Conservation (phyloP, 2,329 filamentous ascomycete genomes). For the Rutstroemia sp. region DNA sequence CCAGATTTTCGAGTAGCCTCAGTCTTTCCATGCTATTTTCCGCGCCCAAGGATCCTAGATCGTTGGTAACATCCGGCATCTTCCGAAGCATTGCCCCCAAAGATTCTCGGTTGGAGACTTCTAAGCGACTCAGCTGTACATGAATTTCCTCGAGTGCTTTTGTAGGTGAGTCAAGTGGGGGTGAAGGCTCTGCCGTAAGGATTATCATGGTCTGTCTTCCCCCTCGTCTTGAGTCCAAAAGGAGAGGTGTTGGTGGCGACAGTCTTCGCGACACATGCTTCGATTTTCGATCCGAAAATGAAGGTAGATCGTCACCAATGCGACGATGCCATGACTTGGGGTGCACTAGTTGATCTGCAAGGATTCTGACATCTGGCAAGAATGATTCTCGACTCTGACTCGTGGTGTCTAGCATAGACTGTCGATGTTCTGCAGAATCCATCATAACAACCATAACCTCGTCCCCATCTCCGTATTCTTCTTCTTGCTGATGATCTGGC, state of each 20-base stretch:
- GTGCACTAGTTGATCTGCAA: neutral
- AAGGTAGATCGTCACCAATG: constrained; percentile 50
- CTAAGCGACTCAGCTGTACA: constrained; percentile 26
- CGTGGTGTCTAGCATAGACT: constrained; percentile 19
- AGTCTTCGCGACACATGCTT: constrained; percentile 41
- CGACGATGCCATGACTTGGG: constrained; percentile 43
- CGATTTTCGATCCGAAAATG: constrained; percentile 48
- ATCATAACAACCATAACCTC: constrained; percentile 40
- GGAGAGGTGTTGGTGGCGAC: constrained; percentile 49
- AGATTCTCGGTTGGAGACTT: constrained; percentile 24
- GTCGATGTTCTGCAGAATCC: constrained; percentile 29
- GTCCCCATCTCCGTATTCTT: constrained; percentile 22
- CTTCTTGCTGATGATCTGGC: neutral
- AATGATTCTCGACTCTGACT: constrained; percentile 24
- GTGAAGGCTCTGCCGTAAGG: constrained; percentile 28
- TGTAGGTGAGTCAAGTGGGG: constrained; percentile 23
- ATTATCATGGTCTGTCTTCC: constrained; percentile 38
- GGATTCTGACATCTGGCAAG: constrained; percentile 22
- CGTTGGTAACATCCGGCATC: constrained; percentile 15
- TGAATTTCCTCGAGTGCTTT: constrained; percentile 27
- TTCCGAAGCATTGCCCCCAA: constrained; percentile 22
- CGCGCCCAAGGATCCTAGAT: neutral
- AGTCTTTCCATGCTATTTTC: constrained; percentile 15
- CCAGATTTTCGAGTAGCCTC: constrained; percentile 47
- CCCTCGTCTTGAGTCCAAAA: constrained; percentile 35